phyloP scores from a whole-genome alignment of 805 yeast genomes.

The Yarrowia sp. region DNA sequence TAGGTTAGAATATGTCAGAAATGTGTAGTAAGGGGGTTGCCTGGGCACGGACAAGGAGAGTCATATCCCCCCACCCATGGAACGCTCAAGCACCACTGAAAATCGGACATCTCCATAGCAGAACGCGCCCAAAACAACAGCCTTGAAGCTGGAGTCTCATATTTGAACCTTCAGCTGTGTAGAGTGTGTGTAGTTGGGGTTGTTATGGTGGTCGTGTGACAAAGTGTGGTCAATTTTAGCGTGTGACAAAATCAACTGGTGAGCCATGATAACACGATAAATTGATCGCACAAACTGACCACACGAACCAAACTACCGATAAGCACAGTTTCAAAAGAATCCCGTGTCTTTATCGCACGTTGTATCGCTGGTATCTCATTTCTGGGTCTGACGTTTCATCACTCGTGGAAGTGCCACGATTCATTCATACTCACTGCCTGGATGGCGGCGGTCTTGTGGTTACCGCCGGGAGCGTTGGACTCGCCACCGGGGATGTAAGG shows the following conservation, averaged over 20 bases:
- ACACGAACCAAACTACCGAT: background rate
- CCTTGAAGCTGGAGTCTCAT: background rate
- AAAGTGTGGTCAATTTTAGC: background rate
- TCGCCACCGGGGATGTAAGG: constrained; percentile 75
- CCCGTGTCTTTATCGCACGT: background rate
- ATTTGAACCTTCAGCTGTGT: background rate
- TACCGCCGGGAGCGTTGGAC: constrained; percentile 66
- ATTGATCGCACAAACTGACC: background rate
- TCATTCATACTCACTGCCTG: constrained; percentile 58
- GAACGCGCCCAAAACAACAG: background rate
- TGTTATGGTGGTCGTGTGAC: background rate
- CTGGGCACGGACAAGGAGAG: too few relatives aligned
- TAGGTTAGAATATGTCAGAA: constrained; percentile 30
- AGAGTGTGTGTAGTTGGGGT: background rate
- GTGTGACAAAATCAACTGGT: background rate
- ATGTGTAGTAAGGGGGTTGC: too few relatives aligned
- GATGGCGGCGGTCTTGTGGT: constrained; percentile 66
- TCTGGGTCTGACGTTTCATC: background rate
- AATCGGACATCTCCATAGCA: background rate
- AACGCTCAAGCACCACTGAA: background rate
- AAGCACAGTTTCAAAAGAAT: background rate
- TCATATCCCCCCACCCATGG: too few relatives aligned
- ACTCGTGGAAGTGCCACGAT: background rate
- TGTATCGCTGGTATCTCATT: background rate
- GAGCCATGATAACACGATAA: background rate